Evolutionary conservation across 495 filamentous ascomycete genomes (phyloP), one percentile per base, ranked within the genome.

Genomic region (Penicillium mononematosum): DNA sequence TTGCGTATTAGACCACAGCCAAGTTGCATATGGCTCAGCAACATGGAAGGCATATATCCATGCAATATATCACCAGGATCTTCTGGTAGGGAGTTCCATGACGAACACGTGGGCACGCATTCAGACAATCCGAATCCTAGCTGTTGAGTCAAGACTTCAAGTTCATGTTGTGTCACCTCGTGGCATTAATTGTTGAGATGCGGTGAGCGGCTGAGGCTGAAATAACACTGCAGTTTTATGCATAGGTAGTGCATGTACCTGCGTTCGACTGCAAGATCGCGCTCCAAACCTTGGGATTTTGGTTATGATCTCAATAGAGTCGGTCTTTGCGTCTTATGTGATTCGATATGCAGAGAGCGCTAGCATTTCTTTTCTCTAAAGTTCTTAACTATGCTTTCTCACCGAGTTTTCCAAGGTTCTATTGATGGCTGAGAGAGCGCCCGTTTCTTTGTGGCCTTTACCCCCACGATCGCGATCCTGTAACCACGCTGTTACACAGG

Each of bases 141-240:
- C 50, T 56, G 24, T 42, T 24, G 12, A 32, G 17, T 42, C 36
- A 19, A 36, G 11, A 16, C 25, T 53, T 43, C 52, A 56, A 29
- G 24, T 39, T n/a, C 29, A 59, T 55, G 56, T 14, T 50, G 60
- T 64, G 53, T 55, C 52, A 58, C 56, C 50, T 61, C 53, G 39
- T 64, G 49, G 58, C 4, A 10, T 20, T 16, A 7, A 50, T 45
- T 53, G 39, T 31, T 22, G 32, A 48, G 32, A 27, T 16, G 57
- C 53, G 27, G 56, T 36, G 39, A 53, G 51, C 46, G 31, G 47
- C 42, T 58, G 64, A 67, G 61, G 58, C 58, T 64, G 53, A 60
- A 47, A 27, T 16, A 47, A n/a, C 5, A 53, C 48, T 8, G 10
- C 42, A 55, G 32, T 6, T 16, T 42, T 53, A 58, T 47, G 59